Evolutionary conservation across 768 basidiomycete species (phyloP), one percentile per base, ranked within the genome.

Genomic region (Gloeophyllum trabeum): DNA sequence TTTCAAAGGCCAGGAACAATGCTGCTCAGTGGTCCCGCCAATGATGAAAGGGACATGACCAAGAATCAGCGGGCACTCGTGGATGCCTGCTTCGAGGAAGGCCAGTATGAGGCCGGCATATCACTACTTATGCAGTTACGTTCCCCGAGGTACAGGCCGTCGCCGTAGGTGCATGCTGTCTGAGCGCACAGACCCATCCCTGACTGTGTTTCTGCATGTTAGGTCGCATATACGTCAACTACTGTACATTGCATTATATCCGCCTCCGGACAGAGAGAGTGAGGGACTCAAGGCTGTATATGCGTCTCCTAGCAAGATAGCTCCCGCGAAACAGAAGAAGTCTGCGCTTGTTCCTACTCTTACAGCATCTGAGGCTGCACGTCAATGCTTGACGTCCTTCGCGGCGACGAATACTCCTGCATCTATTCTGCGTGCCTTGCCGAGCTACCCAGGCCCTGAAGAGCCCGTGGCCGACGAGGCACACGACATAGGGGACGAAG

Each of bases 81-180:
- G 16, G 81, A 87, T 53, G 76, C 69, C 41, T 79, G 79, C 45
- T 73, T 87, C 16, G 85, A 88, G 51, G 85, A 88, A 55, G 75
- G 77, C 14, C 81, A 85, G 44, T 84, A 81, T 48, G 77, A 83
- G 50, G 66, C 73, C 4, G 85, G 76, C 5, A 78, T 85, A 22
- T 61, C 66, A 12, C 59, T 73, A 21, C 68, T 88, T 1, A 74
- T 75, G 44, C 76, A 79, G 44, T 57, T 87, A 2, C 75, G 79
- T 36, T 71, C 75, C 0, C 54, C 69, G n/a, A 61, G 67, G 20
- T 69, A 69, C 57, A 75, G 60, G 40, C 83, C 82, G 5, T 70
- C 72, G 7, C 52, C 62, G 84, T 82, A 56, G 54, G 80, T 62
- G 21, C 24, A 34, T 41, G 34, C 3, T 32, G 19, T 40, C 20